These are phyloP conservation scores for Didymella keratinophila DNA, from an alignment of 2,329 filamentous ascomycete genomes.

Conservation along the genomic window DNA sequence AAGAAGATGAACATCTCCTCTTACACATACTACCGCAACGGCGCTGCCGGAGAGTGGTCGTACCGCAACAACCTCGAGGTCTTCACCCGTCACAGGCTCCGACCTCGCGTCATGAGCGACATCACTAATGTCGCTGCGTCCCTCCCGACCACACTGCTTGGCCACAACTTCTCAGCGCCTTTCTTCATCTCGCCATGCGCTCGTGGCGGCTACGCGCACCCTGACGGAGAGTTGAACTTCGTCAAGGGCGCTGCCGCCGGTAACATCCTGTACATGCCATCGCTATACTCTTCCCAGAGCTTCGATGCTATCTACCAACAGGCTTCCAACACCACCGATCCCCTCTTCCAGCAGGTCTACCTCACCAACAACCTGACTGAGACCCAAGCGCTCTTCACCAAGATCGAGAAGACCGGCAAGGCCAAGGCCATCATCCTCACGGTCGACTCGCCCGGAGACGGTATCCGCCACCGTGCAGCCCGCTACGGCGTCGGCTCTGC, in stretches of 20 bases:
- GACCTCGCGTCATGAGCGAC: slow-evolving; percentile 61
- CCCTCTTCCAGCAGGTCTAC: slow-evolving; percentile 55
- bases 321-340: slow-evolving; percentile 38
- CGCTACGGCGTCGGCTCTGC: slow-evolving; percentile 45
- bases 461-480: slow-evolving; percentile 48
- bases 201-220: slow-evolving; percentile 53
- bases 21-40: slow-evolving; percentile 67
- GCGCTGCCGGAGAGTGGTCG: slow-evolving; percentile 63
- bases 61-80: slow-evolving; percentile 66
- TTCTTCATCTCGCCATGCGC: slow-evolving; percentile 62
- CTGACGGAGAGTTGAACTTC: slow-evolving; percentile 59
- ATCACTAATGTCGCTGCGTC: slow-evolving; percentile 52
- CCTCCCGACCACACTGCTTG: slow-evolving; percentile 59
- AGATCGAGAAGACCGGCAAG: slow-evolving; percentile 42
- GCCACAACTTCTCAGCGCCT: slow-evolving; percentile 63
- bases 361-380: slow-evolving; percentile 43
- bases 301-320: slow-evolving; percentile 44
- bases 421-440: slow-evolving; percentile 54
- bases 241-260: slow-evolving; percentile 59
- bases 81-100: slow-evolving; percentile 59
- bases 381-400: slow-evolving; percentile 42
- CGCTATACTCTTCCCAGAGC: slow-evolving; percentile 47
- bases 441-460: slow-evolving; percentile 52
- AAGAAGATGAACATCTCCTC: slow-evolving; percentile 57
- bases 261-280: slow-evolving; percentile 60